Evolutionary conservation across 768 basidiomycete genomes (phyloP).

Genomic region (Lepiota brunneoincarnata): DNA sequence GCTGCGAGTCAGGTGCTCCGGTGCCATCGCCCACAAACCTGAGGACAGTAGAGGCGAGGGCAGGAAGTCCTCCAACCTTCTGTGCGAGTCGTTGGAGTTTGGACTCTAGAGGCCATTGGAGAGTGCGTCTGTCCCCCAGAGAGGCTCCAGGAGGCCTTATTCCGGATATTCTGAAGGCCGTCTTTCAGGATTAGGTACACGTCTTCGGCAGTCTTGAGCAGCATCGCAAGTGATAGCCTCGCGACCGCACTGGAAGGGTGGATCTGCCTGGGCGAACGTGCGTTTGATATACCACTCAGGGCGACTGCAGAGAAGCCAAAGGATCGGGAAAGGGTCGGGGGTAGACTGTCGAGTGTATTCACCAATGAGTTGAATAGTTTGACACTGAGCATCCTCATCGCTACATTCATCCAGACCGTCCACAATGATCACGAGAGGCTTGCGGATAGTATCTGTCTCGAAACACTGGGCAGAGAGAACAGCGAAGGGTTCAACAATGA

Average conservation of each 20-base stretch:
- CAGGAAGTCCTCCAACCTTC: no score
- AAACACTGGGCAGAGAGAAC: no score
- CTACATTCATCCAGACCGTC: slow-evolving; percentile 8
- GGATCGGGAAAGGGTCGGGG: background rate
- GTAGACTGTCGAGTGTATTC: no score
- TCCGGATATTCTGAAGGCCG: background rate
- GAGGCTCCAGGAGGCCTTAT: no score
- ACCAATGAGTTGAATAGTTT: background rate
- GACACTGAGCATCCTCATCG: background rate
- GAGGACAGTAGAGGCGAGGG: background rate
- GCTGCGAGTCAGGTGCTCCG: background rate
- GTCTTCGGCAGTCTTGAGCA: background rate
- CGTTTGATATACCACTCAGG: background rate
- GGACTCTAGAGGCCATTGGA: background rate
- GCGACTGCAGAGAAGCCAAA: background rate
- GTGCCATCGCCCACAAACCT: background rate
- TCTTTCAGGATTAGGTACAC: background rate
- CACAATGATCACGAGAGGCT: background rate
- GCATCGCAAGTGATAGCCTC: background rate
- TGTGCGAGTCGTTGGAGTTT: background rate
- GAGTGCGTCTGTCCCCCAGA: background rate
- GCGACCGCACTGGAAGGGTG: background rate
- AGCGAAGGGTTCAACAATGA: background rate
- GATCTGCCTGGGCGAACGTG: background rate
- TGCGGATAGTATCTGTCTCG: background rate